phyloP scores from a whole-genome alignment of 2,329 filamentous ascomycete genomes.

The Beauveria pseudobassiana region DNA sequence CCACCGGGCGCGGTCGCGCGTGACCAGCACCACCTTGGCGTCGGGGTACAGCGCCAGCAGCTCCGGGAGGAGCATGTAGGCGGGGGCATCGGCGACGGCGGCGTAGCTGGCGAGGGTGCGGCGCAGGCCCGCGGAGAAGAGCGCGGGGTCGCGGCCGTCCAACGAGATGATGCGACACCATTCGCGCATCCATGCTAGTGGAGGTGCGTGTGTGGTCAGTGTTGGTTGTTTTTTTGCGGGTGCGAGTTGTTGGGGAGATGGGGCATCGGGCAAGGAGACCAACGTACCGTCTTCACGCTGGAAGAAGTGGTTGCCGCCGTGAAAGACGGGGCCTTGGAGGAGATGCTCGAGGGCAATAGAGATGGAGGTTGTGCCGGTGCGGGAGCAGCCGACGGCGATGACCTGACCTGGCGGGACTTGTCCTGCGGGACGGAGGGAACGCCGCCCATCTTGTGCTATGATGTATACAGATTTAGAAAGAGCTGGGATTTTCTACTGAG shows the following conservation, averaged over 20 bases:
- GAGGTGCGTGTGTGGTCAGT: not conserved
- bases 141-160: slow-evolving; percentile 18
- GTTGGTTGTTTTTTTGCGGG: too few relatives aligned
- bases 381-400: slow-evolving; percentile 35
- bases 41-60: slow-evolving; percentile 41
- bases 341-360: slow-evolving; percentile 38
- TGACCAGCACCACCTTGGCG: slow-evolving; percentile 37
- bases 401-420: slow-evolving; percentile 28
- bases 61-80: slow-evolving; percentile 34
- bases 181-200: slow-evolving; percentile 1
- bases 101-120: slow-evolving; percentile 34
- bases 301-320: slow-evolving; percentile 36
- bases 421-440: slow-evolving; percentile 26
- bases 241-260: not conserved
- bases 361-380: slow-evolving; percentile 45
- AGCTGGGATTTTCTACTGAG: not conserved
- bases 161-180: slow-evolving; percentile 12
- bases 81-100: slow-evolving; percentile 38
- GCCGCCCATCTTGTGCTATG: slow-evolving; percentile 18
- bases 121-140: slow-evolving; percentile 23
- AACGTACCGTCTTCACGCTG: slow-evolving; percentile 27
- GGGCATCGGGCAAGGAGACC: not conserved
- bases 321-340: slow-evolving; percentile 40
- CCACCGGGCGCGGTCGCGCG: slow-evolving; percentile 29
- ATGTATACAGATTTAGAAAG: not conserved